A percentile compares a stretch with the other conserved stretches of the same genome.
phyloP scores from a whole-genome alignment of 2,329 filamentous ascomycete genomes.

The Ceratocystis ficicola region DNA sequence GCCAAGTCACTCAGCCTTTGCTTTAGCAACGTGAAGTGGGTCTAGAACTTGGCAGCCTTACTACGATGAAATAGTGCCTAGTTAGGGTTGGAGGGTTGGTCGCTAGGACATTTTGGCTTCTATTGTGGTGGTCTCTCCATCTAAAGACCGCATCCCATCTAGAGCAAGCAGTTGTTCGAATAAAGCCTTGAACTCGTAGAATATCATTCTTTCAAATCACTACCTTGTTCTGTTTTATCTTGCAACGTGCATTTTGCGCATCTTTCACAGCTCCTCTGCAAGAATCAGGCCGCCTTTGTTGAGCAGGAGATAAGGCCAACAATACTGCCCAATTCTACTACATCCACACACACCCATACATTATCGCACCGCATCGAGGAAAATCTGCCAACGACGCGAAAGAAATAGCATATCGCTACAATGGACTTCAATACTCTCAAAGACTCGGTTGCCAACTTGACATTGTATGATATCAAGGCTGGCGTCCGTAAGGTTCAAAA shows the following conservation, averaged over 20 bases:
- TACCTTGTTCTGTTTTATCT: background rate
- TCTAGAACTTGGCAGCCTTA: background rate
- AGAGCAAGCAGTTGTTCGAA: background rate
- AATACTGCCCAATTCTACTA: background rate
- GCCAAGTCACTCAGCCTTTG: background rate
- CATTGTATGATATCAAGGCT: conserved; percentile 89
- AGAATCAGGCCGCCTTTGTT: background rate
- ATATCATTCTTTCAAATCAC: background rate
- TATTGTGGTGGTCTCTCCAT: background rate
- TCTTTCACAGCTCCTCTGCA: background rate
- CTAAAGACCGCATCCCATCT: background rate
- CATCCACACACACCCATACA: background rate
- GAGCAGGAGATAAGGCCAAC: conserved; percentile 3
- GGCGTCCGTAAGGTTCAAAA: conserved; percentile 92
- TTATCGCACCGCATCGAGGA: background rate
- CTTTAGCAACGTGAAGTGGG: background rate
- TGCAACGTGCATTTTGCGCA: background rate
- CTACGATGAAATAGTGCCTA: background rate
- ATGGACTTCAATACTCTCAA: conserved; percentile 84
- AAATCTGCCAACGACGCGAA: background rate
- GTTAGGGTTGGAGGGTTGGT: background rate
- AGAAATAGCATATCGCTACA: conserved; percentile 26
- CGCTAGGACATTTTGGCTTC: conserved; percentile 6
- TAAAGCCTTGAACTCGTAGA: background rate
- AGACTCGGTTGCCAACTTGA: conserved; percentile 80